Conservation (phyloP, 139 green algal genomes). For the Ettlia oleoabundans region DNA sequence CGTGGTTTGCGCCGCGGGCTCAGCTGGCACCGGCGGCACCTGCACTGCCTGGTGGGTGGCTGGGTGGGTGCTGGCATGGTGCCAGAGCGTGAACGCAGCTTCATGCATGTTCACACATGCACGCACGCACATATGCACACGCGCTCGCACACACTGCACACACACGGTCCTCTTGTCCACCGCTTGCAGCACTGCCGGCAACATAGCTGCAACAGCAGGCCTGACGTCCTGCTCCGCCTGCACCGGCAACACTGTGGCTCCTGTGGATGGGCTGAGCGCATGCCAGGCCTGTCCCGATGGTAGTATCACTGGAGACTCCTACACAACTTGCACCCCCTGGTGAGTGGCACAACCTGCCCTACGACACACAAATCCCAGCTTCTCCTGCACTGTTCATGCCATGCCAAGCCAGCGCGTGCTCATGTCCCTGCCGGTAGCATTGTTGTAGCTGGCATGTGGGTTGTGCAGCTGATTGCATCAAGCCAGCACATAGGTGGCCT, state of each 20-base stretch:
- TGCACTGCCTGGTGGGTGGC: neutral
- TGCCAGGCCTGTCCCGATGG: neutral
- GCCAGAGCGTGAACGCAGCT: too few species aligned
- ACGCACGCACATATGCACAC: too few species aligned
- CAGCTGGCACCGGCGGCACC: neutral
- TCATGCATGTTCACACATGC: too few species aligned
- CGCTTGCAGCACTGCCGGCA: too few species aligned
- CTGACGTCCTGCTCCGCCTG: neutral
- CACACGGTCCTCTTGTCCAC: too few species aligned
- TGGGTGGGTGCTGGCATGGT: neutral
- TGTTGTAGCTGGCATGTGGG: neutral
- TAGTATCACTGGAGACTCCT: neutral
- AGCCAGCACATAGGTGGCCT: too few species aligned
- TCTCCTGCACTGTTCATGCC: too few species aligned
- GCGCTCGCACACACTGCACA: too few species aligned
- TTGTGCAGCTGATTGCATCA: too few species aligned
- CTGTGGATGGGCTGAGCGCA: neutral
- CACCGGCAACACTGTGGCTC: neutral
- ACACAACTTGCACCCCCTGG: neutral
- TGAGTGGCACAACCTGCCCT: neutral
- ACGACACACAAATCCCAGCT: too few species aligned
- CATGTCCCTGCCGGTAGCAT: neutral
- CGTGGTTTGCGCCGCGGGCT: slow-evolving; percentile 8
- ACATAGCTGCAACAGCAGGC: too few species aligned
- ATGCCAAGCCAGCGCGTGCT: too few species aligned